Base-by-base conservation (phyloP, 345 rosid genomes). In the Anastatica hierochuntica region DNA sequence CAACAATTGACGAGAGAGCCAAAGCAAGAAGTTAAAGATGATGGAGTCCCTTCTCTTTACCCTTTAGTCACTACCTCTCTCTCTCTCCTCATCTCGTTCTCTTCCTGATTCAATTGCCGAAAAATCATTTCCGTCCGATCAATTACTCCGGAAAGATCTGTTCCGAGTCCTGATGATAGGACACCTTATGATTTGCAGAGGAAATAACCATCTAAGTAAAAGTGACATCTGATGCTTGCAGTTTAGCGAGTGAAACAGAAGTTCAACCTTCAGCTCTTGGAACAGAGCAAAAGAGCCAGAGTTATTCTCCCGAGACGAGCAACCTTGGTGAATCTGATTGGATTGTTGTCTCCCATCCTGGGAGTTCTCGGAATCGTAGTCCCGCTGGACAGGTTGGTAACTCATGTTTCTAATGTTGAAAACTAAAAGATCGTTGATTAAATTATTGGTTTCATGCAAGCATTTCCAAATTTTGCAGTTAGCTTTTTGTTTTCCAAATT, bases 281-380 rank as follows among this genome's bases (percentile, higher is more conserved):
- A 46, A 30, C 60, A 46, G 78, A 78, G 37, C 48, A 56, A 36
- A 72, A 57, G 46, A 79, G 69, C 63, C 70, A 41, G 14, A 74
- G 59, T 55, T 65, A 56, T 58, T 62, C 52, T 50, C 55, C 78
- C 54, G 81, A 67, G 57, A 52, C 56, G 48, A 57, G 68, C 27
- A 85, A 65, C 58, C 43, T 68, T 59, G 63, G 56, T 63, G 89
- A 76, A 53, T 58, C 76, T 12, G 85, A 82, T 31, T 80, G 67
- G 66, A 72, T 70, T 39, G 72, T 65, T 72, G 75, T 75, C 43
- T 56, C 72, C 45, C 66, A 66, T 53, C 60, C 72, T 67, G 67
- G 58, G 34, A 49, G 62, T 34, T 56, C 49, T 55, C 79, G 77
- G 54, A 76, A 75, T 10, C 56, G 51, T 41, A 67, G 44, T 53